Percentiles rank a stretch among this genome's conserved stretches.
phyloP scores from a whole-genome alignment of 495 filamentous ascomycete species.

The Hyaloscypha hepaticicola region DNA sequence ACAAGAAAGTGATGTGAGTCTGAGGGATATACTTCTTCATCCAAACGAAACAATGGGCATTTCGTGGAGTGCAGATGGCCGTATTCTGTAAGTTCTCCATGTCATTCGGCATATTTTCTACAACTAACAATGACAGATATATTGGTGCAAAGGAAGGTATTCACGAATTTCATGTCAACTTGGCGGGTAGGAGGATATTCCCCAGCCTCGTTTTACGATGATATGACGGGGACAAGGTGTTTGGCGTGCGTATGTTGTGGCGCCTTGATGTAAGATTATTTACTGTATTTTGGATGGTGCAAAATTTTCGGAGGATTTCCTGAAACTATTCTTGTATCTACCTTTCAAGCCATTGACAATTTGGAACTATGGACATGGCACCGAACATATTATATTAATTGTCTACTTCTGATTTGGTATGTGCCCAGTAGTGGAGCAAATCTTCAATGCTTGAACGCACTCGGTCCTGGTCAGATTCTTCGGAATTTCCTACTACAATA shows the following conservation, averaged over 20 bases:
- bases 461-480: no score
- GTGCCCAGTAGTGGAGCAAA: no score
- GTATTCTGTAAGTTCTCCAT: conserved; percentile 60
- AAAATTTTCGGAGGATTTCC: not conserved
- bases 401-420: no score
- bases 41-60: conserved; percentile 57
- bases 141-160: conserved; percentile 74
- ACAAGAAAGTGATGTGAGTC: conserved; percentile 11
- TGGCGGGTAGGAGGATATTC: conserved; percentile 62
- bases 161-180: conserved; percentile 68
- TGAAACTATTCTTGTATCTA: not conserved
- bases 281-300: not conserved
- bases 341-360: not conserved
- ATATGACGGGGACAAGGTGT: conserved; percentile 19
- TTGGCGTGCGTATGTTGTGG: not conserved
- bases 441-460: no score
- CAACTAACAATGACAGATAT: conserved; percentile 49
- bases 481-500: no score
- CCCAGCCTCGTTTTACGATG: conserved; percentile 58
- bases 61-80: conserved; percentile 68
- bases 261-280: not conserved
- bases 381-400: not conserved
- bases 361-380: not conserved
- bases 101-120: not conserved
- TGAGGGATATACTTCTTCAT: conserved; percentile 1